A percentile compares a stretch with the other conserved stretches of the same genome.
Evolutionary conservation across 2,329 filamentous ascomycete genomes (phyloP).

Genomic region (Beauveria australis): DNA sequence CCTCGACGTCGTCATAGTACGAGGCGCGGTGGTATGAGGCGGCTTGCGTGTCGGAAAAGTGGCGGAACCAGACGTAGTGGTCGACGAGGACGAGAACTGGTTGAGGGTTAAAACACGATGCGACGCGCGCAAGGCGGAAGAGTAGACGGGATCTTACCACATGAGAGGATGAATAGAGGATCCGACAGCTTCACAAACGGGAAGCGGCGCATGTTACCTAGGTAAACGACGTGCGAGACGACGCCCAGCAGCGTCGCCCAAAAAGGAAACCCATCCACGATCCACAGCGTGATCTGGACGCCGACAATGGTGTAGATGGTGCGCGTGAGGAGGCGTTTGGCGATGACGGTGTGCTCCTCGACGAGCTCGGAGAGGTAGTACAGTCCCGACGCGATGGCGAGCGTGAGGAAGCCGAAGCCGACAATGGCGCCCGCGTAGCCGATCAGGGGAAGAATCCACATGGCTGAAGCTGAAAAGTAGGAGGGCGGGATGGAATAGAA

Average conservation of each 20-base stretch:
- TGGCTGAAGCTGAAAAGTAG: conserved; percentile 33
- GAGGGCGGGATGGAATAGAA: not conserved
- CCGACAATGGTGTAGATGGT: conserved; percentile 78
- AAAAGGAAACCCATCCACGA: conserved; percentile 82
- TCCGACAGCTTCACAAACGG: conserved; percentile 78
- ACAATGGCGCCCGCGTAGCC: conserved; percentile 81
- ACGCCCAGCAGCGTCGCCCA: conserved; percentile 67
- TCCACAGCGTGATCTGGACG: conserved; percentile 63
- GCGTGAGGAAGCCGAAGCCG: conserved; percentile 87
- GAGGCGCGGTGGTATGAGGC: conserved; percentile 50
- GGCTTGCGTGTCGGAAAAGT: conserved; percentile 66
- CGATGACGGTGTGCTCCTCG: conserved; percentile 91
- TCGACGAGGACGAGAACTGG: conserved; percentile 75
- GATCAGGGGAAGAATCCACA: conserved; percentile 94
- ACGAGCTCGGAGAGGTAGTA: conserved; percentile 98
- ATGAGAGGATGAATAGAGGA: conserved; percentile 77
- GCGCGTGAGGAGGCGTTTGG: conserved; percentile 75
- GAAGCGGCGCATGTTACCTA: conserved; percentile 72
- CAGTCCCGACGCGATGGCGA: conserved; percentile 94
- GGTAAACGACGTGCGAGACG: conserved; percentile 73
- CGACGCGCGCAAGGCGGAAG: too few relatives aligned
- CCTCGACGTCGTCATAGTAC: conserved; percentile 52
- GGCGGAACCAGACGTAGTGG: conserved; percentile 91
- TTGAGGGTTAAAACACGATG: not conserved
- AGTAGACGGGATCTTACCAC: conserved; percentile 47